A percentile compares a stretch with the other conserved stretches of the same genome.
These are phyloP conservation scores for Saccharum spontaneum DNA, from an alignment of 176 grass and related monocot species.

Conservation along the genomic window DNA sequence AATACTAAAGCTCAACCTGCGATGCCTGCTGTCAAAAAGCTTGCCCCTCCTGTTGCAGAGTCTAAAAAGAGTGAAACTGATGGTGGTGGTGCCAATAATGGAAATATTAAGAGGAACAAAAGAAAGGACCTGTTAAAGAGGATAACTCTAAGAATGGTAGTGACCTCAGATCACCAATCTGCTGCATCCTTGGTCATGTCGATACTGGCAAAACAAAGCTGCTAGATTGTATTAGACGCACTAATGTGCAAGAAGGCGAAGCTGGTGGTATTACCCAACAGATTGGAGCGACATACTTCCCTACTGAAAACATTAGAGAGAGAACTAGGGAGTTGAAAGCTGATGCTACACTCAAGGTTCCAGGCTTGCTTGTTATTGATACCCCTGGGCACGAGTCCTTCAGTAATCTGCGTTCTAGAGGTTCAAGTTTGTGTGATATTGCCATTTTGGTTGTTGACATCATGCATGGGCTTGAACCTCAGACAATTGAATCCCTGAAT, in stretches of 20 bases:
- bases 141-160: slow-evolving; percentile 45
- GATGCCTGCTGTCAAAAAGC: slow-evolving; percentile 60
- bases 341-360: slow-evolving; percentile 91
- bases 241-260: slow-evolving; percentile 95
- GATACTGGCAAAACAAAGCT: slow-evolving; percentile 98
- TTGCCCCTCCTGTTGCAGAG: slow-evolving; percentile 40
- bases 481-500: slow-evolving; percentile 93
- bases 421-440: slow-evolving; percentile 96
- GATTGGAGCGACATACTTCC: slow-evolving; percentile 94
- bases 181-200: slow-evolving; percentile 94
- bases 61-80: slow-evolving; percentile 51
- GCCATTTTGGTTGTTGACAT: slow-evolving; percentile 98
- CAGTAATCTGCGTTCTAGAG: slow-evolving; percentile 91
- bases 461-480: slow-evolving; percentile 94
- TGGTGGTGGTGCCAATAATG: slow-evolving; percentile 37
- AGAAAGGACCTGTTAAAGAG: slow-evolving; percentile 47
- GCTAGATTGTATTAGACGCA: slow-evolving; percentile 81
- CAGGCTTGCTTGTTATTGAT: slow-evolving; percentile 95
- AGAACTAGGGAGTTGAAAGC: slow-evolving; percentile 92
- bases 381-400: slow-evolving; percentile 94
- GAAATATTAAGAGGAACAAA: slow-evolving; percentile 55
- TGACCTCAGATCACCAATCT: slow-evolving; percentile 90
- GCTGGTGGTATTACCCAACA: slow-evolving; percentile 98
- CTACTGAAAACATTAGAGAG: slow-evolving; percentile 96
- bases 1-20: slow-evolving; percentile 39